Evolutionary conservation across 129 eudicot species (phyloP).

Genomic region (Ambrosia artemisiifolia): DNA sequence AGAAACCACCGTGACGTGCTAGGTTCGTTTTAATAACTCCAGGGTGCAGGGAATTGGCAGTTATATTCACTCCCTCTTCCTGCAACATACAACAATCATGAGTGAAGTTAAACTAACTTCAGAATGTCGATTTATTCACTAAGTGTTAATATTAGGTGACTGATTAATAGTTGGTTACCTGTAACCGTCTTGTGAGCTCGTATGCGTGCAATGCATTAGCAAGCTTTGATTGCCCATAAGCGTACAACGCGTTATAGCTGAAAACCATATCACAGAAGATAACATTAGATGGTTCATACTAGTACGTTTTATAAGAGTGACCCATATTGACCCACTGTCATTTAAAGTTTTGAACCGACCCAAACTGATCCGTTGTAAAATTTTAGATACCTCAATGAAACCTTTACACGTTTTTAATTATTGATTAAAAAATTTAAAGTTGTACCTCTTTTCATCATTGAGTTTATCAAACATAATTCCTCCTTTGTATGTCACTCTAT

Average conservation of each 20-base stretch:
- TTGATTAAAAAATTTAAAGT: too few relatives aligned
- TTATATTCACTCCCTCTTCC: slow-evolving; percentile 64
- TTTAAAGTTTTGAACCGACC: not conserved
- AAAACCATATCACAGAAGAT: slow-evolving; percentile 13
- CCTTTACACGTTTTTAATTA: too few relatives aligned
- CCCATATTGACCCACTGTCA: not conserved
- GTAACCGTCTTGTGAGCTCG: slow-evolving; percentile 64
- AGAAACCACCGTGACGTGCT: slow-evolving; percentile 39
- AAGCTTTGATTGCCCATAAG: slow-evolving; percentile 95
- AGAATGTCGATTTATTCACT: not conserved
- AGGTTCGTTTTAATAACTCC: slow-evolving; percentile 60
- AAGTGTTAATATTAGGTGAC: not conserved
- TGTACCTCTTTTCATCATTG: slow-evolving; percentile 78
- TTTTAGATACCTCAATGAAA: too few relatives aligned
- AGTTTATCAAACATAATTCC: slow-evolving; percentile 80
- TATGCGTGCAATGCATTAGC: slow-evolving; percentile 71
- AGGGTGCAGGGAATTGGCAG: slow-evolving; percentile 67
- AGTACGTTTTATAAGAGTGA: not conserved
- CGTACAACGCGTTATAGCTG: slow-evolving; percentile 54
- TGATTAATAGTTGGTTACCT: slow-evolving; percentile 23
- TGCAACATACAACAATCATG: slow-evolving; percentile 9
- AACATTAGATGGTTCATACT: not conserved
- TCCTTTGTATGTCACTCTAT: slow-evolving; percentile 49
- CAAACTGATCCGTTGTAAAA: not conserved
- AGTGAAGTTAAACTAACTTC: not conserved